Evolutionary conservation across 2,329 filamentous ascomycete genomes (phyloP).

Genomic region (Clonostachys rhizophaga): DNA sequence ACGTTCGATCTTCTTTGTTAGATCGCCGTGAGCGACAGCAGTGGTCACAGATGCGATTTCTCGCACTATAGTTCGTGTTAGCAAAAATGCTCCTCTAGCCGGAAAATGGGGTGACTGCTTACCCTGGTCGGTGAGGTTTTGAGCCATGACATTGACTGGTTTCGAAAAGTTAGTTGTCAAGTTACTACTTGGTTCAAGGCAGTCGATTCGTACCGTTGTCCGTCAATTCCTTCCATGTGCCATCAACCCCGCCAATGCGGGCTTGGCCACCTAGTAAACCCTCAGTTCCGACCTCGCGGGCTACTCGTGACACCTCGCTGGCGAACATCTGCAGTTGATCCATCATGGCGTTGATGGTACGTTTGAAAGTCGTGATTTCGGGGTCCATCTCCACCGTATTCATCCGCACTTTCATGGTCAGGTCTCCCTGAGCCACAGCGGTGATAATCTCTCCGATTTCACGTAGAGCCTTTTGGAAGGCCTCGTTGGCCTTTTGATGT

Average conservation of each 20-base stretch:
- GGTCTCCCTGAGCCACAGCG: slow-evolving; percentile 88
- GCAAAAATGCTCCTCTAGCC: slow-evolving; percentile 5
- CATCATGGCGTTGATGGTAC: slow-evolving; percentile 99
- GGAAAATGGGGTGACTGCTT: slow-evolving; percentile 8
- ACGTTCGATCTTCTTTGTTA: slow-evolving; percentile 80
- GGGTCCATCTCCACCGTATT: slow-evolving; percentile 96
- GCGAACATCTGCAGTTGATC: slow-evolving; percentile 96
- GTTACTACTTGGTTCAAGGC: neutral
- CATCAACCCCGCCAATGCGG: slow-evolving; percentile 88
- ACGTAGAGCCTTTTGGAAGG: slow-evolving; percentile 93
- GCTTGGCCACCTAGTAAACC: slow-evolving; percentile 92
- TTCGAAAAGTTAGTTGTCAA: neutral
- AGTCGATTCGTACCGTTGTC: slow-evolving; percentile 57
- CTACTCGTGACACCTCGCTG: slow-evolving; percentile 90
- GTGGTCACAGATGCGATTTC: slow-evolving; percentile 83
- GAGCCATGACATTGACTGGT: slow-evolving; percentile 76
- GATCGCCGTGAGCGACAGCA: slow-evolving; percentile 75
- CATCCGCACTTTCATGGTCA: slow-evolving; percentile 95
- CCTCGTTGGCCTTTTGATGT: slow-evolving; percentile 96
- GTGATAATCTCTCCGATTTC: slow-evolving; percentile 98
- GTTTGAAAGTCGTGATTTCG: slow-evolving; percentile 96
- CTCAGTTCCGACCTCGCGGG: slow-evolving; percentile 93
- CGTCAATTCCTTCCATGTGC: slow-evolving; percentile 96
- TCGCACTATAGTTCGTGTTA: slow-evolving; percentile 48
- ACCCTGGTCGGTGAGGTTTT: slow-evolving; percentile 75